A percentile compares a stretch with the other conserved stretches of the same genome.
phyloP scores from a whole-genome alignment of 345 rosid species.

The Bruguiera gymnorhiza region DNA sequence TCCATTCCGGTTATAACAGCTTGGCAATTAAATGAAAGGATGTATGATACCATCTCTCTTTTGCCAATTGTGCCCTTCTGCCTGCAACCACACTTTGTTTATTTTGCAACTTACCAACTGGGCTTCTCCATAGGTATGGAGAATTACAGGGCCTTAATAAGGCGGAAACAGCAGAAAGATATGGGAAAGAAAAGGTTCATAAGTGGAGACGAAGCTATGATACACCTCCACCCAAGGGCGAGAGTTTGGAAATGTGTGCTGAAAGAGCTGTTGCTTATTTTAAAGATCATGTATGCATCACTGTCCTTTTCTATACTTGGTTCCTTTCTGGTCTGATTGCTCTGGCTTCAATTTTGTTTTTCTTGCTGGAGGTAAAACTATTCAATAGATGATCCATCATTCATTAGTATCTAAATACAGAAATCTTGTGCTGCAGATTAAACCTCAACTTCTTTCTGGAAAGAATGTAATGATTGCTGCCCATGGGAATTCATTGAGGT shows the following conservation, averaged over 20 bases:
- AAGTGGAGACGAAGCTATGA: conserved; percentile 98
- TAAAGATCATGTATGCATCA: conserved; percentile 42
- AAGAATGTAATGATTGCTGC: conserved; percentile 93
- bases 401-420: conserved; percentile 16
- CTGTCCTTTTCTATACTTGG: conserved; percentile 6
- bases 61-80: conserved; percentile 4
- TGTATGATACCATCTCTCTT: conserved; percentile 39
- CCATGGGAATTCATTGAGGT: conserved; percentile 88
- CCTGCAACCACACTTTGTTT: background rate
- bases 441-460: conserved; percentile 79
- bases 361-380: background rate
- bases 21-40: conserved; percentile 98
- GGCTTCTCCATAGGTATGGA: conserved; percentile 65
- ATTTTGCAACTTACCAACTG: background rate
- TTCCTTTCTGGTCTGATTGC: background rate
- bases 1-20: conserved; percentile 82
- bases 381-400: background rate
- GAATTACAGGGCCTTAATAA: conserved; percentile 95
- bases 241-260: conserved; percentile 99
- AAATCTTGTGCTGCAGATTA: conserved; percentile 51
- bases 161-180: conserved; percentile 90
- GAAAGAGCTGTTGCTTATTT: conserved; percentile 81
- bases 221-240: conserved; percentile 94
- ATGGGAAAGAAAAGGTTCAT: conserved; percentile 85
- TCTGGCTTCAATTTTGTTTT: background rate